These are phyloP conservation scores for Phytophthora boehmeriae DNA, from an alignment of 352 stramenopile genomes.

Conservation along the genomic window DNA sequence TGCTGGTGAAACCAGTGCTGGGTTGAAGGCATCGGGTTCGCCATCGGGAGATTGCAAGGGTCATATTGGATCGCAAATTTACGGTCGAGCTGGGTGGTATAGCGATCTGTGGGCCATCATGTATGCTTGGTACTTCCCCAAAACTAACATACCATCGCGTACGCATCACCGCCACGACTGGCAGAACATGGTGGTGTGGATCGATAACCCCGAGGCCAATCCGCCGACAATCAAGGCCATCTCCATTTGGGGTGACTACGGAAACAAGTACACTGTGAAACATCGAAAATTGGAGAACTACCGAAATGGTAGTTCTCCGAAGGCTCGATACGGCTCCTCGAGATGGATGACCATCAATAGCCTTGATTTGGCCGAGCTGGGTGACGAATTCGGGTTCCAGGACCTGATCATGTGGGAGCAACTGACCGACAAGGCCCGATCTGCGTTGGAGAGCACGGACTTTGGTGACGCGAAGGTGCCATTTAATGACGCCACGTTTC, in stretches of 20 bases:
- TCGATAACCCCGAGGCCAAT: not conserved
- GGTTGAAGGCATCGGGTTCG: not conserved
- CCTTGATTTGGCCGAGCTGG: too few relatives aligned
- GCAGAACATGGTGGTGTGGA: not conserved
- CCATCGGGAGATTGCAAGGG: not conserved
- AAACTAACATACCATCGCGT: not conserved
- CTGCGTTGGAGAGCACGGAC: conserved; percentile 13
- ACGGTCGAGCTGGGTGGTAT: not conserved
- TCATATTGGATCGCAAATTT: not conserved
- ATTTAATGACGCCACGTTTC: conserved; percentile 26
- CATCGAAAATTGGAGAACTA: not conserved
- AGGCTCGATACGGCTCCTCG: too few relatives aligned
- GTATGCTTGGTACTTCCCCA: not conserved
- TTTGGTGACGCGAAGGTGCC: conserved; percentile 25
- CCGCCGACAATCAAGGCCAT: not conserved
- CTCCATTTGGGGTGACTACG: not conserved
- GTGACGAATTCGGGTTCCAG: too few relatives aligned
- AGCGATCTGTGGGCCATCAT: not conserved
- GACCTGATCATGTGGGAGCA: conserved; percentile 17
- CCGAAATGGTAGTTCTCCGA: not conserved
- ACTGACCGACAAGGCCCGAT: conserved; percentile 7
- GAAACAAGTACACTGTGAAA: not conserved
- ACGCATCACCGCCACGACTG: not conserved
- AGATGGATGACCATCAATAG: too few relatives aligned
- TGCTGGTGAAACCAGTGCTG: not conserved